Base-by-base conservation (phyloP, 148 eudicot species). In the Spergularia marina region DNA sequence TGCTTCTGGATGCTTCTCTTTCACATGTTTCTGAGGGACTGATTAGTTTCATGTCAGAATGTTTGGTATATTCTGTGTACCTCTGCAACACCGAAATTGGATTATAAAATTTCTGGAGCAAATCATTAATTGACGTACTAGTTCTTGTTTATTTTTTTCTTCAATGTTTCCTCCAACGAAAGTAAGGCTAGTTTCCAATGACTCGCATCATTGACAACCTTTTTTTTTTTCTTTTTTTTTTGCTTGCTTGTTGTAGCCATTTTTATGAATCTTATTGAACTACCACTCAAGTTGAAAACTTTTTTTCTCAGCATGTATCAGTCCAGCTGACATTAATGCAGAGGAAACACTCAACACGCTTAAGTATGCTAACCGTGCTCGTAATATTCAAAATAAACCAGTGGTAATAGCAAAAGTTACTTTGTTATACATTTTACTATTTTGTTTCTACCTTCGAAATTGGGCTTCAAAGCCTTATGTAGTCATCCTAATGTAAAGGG, bases 331-430 rank as follows among this genome's bases (percentile, higher is more conserved):
- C 82, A 95, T 95, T 70, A 95, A 92, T 78, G 99, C 97, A 13
- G 99, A 95, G 83, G 99, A 95, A 85, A 95, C 97, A 57, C 96
- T 95, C n/a, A 95, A 95, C 86, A 95, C 99, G 5, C 92, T 95
- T 9, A 95, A 95, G 85, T 95, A 95, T 83, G 99, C 99, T 71
- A 95, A 95, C 74, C 97, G 99, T 78, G 99, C 99, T 62, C 92
- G 99, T 49, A 95, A 95, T 81, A 92, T 95, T 82, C 94, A 86
- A 80, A 95, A 95, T 83, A 95, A 95, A 82, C 99, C 97, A 68
- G 97, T 95, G 76, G 98, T 94, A 86, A 90, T 95, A 18, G 51
- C n/a, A 67, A 13, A 5, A 30, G 59, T 16, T 41, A 49, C 63
- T n/a, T 66, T 57, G 34, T 39, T 75, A 18, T 53, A 10, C 6